Base-by-base conservation (phyloP, 352 stramenopile species). In the Elongisporangium senticosum region DNA sequence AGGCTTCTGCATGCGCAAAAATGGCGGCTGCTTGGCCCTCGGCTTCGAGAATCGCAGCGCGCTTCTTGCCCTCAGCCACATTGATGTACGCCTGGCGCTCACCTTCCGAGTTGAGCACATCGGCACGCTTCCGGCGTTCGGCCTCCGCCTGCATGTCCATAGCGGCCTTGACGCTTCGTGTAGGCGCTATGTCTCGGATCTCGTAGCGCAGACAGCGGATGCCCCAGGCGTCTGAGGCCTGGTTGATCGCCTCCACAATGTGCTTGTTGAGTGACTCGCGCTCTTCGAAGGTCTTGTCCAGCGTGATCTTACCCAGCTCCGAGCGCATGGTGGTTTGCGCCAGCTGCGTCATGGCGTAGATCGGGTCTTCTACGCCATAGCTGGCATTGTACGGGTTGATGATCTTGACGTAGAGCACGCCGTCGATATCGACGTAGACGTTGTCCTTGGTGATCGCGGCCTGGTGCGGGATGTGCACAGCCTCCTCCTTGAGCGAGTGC, bases 121-220 rank as follows among this genome's bases (percentile, higher is more conserved):
- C 86, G 3, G 90, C 90, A 39, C 90, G 87, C 79, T 97, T 97
- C 62, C 89, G 79, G 52, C 90, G 87, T 68, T 97, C 90, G 8
- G 90, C 90, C 62, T 97, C 89, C 22, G 89, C 89, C 62, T 97
- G 89, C 87, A 96, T 96, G 74, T 97, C 88, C 90, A 97, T 97
- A 33, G 90, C 88, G 0, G 83, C 75, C 65, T 89, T 88, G 6
- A 97, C 87, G 51, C 79, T 93, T 61, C 78, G 86, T 8, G 90
- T 87, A 8, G 90, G 90, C 14, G 83, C 60, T 56, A 97, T 96
- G 53, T 97, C 89, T 39, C 89, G 83, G 61, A 97, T 97, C 72
- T 97, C 90, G 71, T 97, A 96, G 28, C 90, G 78, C 39, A 96
- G 63, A 52, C 88, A 96, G 69, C 90, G 90, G 71, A 97, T 92